Evolutionary conservation across 2,329 filamentous ascomycete species (phyloP), one percentile per base, ranked within the genome.

Genomic region (Penicillium sp.): DNA sequence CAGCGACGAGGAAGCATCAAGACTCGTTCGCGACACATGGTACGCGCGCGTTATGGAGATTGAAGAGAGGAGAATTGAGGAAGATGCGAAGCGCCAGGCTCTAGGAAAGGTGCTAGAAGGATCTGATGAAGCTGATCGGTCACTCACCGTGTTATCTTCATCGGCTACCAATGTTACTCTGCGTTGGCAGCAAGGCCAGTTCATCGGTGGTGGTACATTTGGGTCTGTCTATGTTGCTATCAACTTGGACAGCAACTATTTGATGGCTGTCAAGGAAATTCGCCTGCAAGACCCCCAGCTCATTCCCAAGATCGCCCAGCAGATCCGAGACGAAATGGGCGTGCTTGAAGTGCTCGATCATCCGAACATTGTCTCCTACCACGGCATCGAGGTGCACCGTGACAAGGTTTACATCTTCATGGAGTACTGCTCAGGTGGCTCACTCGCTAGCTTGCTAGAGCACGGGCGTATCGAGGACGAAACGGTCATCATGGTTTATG

Each of bases 391-490:
- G 69, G 93, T 96, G 3, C 93, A 98, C 70, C 82, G 93, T 55
- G 93, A 98, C 75, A 93, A 95, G 65, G 93, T 98, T n/a, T 98
- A 97, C 70, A 96, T 98, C 59, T 98, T 98, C 68, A 98, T 98
- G 93, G 93, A 98, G 69, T 97, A 95, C 70, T 98, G 93, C 69
- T 94, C 89, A 4, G 91, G 93, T 45, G 93, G 93, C 19, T 97
- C 91, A 15, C 77, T 98, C 43, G 90, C 93, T 37, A 86, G 81
- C 44, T 74, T 98, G 45, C 76, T 98, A 37, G 93, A 98, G 68
- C 91, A 98, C 64, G 93, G 93, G 12, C 86, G 93, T 35, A 96
- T 98, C 56, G 93, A 96, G 72, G 94, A 97, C 64, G 93, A 98
- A 68, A 93, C 90, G 49, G 90, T 97, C 54, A 91, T 95, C 54